Evolutionary conservation across 192 early-diverging fungal species (phyloP).

Genomic region (Coemansia sp.): DNA sequence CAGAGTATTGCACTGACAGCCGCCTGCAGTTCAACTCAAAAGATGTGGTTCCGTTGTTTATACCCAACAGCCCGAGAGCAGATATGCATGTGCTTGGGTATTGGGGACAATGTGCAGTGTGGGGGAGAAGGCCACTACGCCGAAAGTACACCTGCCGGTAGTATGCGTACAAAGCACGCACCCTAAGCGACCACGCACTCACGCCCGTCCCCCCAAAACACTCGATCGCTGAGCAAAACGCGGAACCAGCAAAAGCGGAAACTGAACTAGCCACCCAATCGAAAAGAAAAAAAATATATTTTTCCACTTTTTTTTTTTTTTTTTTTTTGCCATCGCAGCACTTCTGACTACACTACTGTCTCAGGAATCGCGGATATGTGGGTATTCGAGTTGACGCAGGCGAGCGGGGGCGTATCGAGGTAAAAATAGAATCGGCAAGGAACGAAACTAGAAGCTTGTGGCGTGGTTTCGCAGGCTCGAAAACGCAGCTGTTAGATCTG

Average conservation of each 20-base stretch:
- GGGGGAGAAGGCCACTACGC: background rate
- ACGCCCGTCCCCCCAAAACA: background rate
- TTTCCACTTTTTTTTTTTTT: background rate
- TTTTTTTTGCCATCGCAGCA: background rate
- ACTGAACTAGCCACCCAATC: background rate
- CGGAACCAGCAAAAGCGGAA: background rate
- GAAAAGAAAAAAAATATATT: no score
- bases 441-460: background rate
- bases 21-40: background rate
- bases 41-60: background rate
- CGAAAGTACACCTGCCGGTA: background rate
- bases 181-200: background rate
- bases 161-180: background rate
- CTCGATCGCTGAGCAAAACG: background rate
- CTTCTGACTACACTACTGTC: background rate
- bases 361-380: background rate
- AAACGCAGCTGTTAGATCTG: background rate
- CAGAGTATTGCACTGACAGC: background rate
- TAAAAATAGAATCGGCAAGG: background rate
- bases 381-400: background rate
- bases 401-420: background rate
- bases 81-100: background rate
- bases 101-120: background rate
- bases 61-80: conserved; percentile 5
- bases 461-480: background rate